Percentiles rank a stretch among this genome's conserved stretches.
Conservation (phyloP, 345 rosid genomes). For the Pseudoturritis turrita region DNA sequence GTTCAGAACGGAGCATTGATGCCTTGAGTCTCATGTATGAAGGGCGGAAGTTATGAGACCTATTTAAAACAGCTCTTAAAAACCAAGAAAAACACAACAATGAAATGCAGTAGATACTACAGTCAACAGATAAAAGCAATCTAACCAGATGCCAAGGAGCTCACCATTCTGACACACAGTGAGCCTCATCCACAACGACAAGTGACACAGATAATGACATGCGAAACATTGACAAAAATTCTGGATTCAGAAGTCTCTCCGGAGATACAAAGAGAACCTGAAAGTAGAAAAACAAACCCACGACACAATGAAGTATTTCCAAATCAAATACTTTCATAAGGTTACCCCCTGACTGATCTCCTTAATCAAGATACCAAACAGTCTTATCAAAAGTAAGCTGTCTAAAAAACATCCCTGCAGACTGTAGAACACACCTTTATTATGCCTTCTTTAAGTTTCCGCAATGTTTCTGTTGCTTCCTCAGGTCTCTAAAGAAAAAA, state of each 20-base stretch:
- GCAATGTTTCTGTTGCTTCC: conserved; percentile 69
- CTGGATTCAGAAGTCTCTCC: conserved; percentile 73
- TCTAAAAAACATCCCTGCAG: background rate
- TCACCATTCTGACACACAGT: conserved; percentile 96
- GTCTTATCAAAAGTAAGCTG: background rate
- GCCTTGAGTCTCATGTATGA: conserved; percentile 96
- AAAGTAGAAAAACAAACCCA: conserved; percentile 6
- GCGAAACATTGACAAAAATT: conserved; percentile 63
- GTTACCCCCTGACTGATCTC: background rate
- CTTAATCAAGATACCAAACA: background rate
- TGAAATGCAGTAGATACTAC: conserved; percentile 6
- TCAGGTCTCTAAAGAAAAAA: conserved; percentile 52
- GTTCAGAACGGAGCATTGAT: conserved; percentile 58
- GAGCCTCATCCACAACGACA: conserved; percentile 96
- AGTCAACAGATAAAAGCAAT: conserved; percentile 22
- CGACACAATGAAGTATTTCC: background rate
- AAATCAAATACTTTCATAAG: background rate
- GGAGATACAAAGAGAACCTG: conserved; percentile 99
- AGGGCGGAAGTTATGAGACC: conserved; percentile 98
- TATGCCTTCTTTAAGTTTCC: conserved; percentile 57
- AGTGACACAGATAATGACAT: conserved; percentile 50
- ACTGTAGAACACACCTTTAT: conserved; percentile 45
- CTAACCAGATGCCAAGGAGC: conserved; percentile 20
- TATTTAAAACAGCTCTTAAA: conserved; percentile 30
- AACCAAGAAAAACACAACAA: background rate